Evolutionary conservation across 208 protist species (phyloP).

Genomic region (Tritrichomonas foetus): DNA sequence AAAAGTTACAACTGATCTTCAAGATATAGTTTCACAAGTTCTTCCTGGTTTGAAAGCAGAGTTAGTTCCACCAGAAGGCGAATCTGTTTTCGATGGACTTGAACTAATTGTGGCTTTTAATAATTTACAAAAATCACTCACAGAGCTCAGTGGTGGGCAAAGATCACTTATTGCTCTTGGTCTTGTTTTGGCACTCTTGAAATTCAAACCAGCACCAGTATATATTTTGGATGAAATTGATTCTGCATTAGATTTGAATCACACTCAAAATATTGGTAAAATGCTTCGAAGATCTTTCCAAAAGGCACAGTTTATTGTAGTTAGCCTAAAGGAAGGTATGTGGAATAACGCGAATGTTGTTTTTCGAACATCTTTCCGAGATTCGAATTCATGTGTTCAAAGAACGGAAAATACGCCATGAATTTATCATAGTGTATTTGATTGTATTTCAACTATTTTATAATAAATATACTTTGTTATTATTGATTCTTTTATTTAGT

Average conservation of each 20-base stretch:
- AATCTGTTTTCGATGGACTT: conserved; percentile 30
- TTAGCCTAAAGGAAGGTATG: conserved; percentile 91
- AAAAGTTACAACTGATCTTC: conserved; percentile 70
- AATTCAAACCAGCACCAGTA: conserved; percentile 95
- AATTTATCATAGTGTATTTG: no score
- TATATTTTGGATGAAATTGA: conserved; percentile 98
- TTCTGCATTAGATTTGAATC: conserved; percentile 94
- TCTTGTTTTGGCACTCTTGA: conserved; percentile 93
- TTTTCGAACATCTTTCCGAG: conserved; percentile 87
- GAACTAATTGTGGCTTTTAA: conserved; percentile 44
- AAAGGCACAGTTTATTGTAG: conserved; percentile 96
- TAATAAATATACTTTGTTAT: no score
- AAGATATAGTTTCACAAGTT: conserved; percentile 85
- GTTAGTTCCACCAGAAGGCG: conserved; percentile 62
- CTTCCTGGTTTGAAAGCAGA: conserved; percentile 80
- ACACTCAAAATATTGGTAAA: conserved; percentile 95
- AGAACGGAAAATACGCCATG: background rate
- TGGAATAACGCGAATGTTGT: conserved; percentile 95
- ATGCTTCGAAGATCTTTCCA: conserved; percentile 93
- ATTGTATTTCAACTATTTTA: no score
- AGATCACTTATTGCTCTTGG: conserved; percentile 96
- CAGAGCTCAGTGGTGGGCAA: conserved; percentile 97
- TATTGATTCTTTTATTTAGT: no score
- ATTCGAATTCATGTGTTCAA: conserved; percentile 60
- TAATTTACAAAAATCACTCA: conserved; percentile 90